Evolutionary conservation across 148 eudicot genomes (phyloP).

Genomic region (Rhododendron williamsianum): DNA sequence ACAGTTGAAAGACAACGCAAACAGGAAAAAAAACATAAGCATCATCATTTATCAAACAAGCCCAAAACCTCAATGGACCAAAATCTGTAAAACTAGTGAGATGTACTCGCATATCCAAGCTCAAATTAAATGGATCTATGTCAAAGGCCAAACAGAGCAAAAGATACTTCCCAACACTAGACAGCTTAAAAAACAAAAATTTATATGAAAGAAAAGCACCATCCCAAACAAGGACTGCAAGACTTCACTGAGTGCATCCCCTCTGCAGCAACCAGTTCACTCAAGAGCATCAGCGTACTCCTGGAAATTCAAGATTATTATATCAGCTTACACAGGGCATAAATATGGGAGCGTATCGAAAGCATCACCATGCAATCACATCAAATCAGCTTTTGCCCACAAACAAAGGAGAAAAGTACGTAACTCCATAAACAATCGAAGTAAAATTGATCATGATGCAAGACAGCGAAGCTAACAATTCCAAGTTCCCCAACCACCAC

Average conservation of each 20-base stretch:
- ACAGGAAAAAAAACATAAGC: background rate
- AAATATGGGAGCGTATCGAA: background rate
- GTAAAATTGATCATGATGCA: background rate
- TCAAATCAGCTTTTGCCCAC: background rate
- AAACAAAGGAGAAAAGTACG: background rate
- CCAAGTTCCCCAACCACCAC: background rate
- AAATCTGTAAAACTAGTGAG: background rate
- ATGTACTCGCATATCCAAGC: background rate
- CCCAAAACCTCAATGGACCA: background rate
- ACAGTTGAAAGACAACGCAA: background rate
- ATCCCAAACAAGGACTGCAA: background rate
- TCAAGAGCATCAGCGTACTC: background rate
- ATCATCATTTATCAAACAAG: background rate
- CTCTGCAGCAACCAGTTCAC: background rate
- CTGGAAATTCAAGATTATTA: background rate
- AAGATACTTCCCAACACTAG: background rate
- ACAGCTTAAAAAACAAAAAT: background rate
- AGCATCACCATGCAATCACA: background rate
- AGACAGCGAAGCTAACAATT: background rate
- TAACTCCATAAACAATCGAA: background rate
- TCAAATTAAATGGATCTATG: background rate
- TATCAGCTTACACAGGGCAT: background rate
- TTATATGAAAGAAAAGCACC: background rate
- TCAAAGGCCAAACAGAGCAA: background rate
- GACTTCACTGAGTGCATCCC: background rate